phyloP scores from a whole-genome alignment of 768 basidiomycete species.

The Lentinus brumalis region DNA sequence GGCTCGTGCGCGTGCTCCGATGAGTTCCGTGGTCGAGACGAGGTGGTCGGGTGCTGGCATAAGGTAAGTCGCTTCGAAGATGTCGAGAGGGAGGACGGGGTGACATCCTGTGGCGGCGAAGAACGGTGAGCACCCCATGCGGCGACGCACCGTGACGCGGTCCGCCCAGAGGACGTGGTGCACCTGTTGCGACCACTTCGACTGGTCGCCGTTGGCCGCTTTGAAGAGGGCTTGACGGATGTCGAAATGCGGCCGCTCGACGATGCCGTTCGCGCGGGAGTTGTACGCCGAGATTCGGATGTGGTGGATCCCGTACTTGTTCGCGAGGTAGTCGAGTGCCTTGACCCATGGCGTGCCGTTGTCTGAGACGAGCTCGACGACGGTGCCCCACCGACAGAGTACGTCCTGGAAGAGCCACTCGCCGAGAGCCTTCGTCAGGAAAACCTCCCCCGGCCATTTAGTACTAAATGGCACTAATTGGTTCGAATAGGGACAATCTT shows the following conservation, averaged over 20 bases:
- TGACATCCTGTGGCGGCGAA: constrained; percentile 20
- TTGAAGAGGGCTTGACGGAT: constrained; percentile 26
- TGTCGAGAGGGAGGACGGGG: constrained; percentile 26
- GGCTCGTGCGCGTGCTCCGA: constrained; percentile 11
- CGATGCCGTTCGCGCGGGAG: constrained; percentile 26
- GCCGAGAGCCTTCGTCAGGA: too few species aligned
- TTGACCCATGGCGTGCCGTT: constrained; percentile 38
- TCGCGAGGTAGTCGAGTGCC: constrained; percentile 24
- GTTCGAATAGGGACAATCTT: too few species aligned
- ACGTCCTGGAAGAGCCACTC: constrained; percentile 27
- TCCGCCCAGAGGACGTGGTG: constrained; percentile 41
- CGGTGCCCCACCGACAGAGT: constrained; percentile 42
- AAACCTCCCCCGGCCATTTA: too few species aligned
- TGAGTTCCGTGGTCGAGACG: constrained; percentile 19
- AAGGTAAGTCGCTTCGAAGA: constrained; percentile 23
- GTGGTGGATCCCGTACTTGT: constrained; percentile 38
- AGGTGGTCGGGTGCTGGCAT: constrained; percentile 6
- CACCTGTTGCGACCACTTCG: constrained; percentile 25
- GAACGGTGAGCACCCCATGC: constrained; percentile 36
- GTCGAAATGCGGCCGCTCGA: constrained; percentile 24
- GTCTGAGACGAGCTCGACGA: constrained; percentile 43
- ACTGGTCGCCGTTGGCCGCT: constrained; percentile 16
- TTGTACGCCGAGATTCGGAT: constrained; percentile 32
- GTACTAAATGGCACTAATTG: too few species aligned
- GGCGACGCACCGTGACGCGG: constrained; percentile 29